Base-by-base conservation (phyloP, 768 basidiomycete species). In the Cystofilobasidium bisporidii region DNA sequence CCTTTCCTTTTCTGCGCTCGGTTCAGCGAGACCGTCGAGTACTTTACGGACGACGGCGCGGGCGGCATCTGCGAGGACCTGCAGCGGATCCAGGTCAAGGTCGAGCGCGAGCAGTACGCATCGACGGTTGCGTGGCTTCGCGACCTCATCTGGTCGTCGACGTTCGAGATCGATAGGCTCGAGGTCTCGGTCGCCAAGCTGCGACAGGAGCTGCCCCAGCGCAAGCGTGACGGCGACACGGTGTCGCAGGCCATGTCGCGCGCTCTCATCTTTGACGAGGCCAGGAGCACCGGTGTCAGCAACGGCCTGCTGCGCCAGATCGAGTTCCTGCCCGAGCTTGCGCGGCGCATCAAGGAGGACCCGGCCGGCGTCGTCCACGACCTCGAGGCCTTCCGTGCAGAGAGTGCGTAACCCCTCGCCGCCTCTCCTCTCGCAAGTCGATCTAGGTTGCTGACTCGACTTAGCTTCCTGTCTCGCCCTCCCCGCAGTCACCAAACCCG, bases 151-250 rank as follows among this genome's bases (percentile, higher is more conserved):
- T 89, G 86, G 75, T 82, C 85, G 43, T 81, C 84, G 47, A 79
- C 85, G 67, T 93, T 93, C 63, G 67, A 64, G 28, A 71, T 71
- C 28, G 76, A 77, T 9, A 65, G 76, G 75, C 76, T 30, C 63
- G 85, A 86, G 72, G 85, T 98, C 60, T 85, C 84, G 32, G 81
- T 89, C 56, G 90, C 91, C 20, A 97, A 96, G 77, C 83, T 90
- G 28, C 85, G 88, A 53, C 94, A 97, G 75, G 86, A 85, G 24
- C 81, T 99, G 38, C 94, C 96, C 2, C 87, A 91, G 74, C 79
- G 89, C 72, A 98, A 97, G 80, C 84, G 96, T 45, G 87, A 90
- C 74, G 94, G 92, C 17, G 84, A 79, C 73, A 86, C 83, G 33
- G 88, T 98, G 15, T 80, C 91, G 56, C 81, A 81, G 14, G 87